Evolutionary conservation across 2,329 filamentous ascomycete genomes (phyloP), one percentile per base, ranked within the genome.

Genomic region (Chaetomium strumarium): DNA sequence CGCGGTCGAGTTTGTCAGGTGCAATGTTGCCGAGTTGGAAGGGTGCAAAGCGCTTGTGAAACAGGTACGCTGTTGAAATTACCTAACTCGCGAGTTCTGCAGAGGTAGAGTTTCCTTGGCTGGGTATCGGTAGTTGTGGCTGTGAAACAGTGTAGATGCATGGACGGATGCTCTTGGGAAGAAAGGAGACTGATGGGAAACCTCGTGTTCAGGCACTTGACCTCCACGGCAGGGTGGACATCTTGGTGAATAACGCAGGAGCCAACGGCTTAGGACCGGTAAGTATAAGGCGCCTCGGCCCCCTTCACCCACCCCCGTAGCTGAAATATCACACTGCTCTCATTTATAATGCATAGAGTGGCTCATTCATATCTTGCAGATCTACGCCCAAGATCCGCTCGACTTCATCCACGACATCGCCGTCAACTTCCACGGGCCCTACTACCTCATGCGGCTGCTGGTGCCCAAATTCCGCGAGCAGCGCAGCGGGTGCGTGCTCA

Each of bases 161-260:
- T 12, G 31, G 31, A 4, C 4, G 11, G 33, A 34, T 34, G 33
- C 4, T 10, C 33, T 5, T 10, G 10, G 13, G 33, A 11, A 11
- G 3, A 11, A 43, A 43, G 10, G 14, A 7, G 41, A 9, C 9
- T 41, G 37, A 48, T 5, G 13, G 9, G 7, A 16, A 36, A 12
- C 24, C n/a, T n/a, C n/a, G n/a, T n/a, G n/a, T 5, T 5, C n/a
- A 63, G 62, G 49, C 59, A 1, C 41, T 63, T 2, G 47, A 60
- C 1, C 19, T 51, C 0, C 53, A 60, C 20, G 60, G 58, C 2
- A 56, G 43, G 29, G 58, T 62, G 2, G 64, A 65, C 42, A 58
- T 66, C n/a, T 33, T 66, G 4, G 53, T 64, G 42, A 66, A 67
- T 52, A 67, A 67, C 39, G 64, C 65, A 5, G 65, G 65, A 4